Conservation (phyloP, 2,329 filamentous ascomycete genomes). For the Myriosclerotinia scirpicola region DNA sequence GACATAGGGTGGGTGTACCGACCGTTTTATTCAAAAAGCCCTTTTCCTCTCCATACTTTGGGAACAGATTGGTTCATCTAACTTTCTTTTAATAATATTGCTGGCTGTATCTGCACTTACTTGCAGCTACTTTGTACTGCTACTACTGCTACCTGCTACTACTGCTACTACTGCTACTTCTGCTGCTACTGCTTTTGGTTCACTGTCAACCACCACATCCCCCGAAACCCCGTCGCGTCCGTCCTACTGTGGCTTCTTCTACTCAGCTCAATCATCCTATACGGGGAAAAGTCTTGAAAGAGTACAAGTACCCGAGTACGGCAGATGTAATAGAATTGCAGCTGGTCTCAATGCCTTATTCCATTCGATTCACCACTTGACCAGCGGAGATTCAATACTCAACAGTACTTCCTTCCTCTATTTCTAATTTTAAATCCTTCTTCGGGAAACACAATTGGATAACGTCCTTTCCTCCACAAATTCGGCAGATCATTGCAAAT, state of each 20-base stretch:
- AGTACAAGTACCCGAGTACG: constrained; percentile 8
- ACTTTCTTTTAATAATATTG: constrained; percentile 4
- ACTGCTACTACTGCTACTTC: too few species aligned
- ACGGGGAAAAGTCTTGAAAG: background rate
- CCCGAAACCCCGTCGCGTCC: constrained; percentile 5
- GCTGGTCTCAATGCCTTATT: constrained; percentile 21
- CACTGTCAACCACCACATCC: constrained; percentile 9
- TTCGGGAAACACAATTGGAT: constrained; percentile 17
- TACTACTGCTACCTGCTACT: too few species aligned
- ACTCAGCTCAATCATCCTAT: background rate
- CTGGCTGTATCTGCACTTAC: too few species aligned
- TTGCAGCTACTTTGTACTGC: too few species aligned
- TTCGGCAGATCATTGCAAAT: constrained; percentile 14
- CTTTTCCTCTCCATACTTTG: constrained; percentile 23
- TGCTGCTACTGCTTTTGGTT: constrained; percentile 8
- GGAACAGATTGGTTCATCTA: constrained; percentile 16
- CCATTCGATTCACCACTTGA: constrained; percentile 18
- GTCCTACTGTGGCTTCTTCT: constrained; percentile 20
- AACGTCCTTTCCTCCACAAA: constrained; percentile 17
- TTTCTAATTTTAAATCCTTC: constrained; percentile 9
- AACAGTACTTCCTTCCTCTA: background rate
- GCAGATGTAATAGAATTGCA: constrained; percentile 16
- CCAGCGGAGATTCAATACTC: constrained; percentile 21
- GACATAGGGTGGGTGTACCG: constrained; percentile 28
- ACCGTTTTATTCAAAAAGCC: constrained; percentile 19